These are phyloP conservation scores for Fraxinus baroniana DNA, from an alignment of 305 asterid genomes.

Conservation along the genomic window DNA sequence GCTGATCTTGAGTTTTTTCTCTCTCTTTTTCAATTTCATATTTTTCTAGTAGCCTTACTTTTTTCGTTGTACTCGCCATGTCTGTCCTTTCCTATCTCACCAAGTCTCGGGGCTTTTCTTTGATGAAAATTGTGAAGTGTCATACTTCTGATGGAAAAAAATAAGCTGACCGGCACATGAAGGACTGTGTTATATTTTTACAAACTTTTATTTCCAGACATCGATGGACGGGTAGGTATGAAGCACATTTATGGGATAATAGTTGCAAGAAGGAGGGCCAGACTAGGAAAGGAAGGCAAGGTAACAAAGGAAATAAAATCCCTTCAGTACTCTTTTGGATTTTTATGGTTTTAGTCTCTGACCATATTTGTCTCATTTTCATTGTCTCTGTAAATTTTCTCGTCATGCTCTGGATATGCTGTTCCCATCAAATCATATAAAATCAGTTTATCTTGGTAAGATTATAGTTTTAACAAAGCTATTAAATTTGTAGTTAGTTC, in stretches of 20 bases:
- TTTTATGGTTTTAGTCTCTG: background rate
- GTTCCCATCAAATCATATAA: constrained; percentile 9
- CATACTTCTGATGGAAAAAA: background rate
- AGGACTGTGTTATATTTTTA: background rate
- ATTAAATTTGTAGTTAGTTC: background rate
- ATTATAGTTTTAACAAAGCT: background rate
- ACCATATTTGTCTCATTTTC: constrained; percentile 4
- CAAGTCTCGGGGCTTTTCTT: background rate
- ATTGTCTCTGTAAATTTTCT: constrained; percentile 27
- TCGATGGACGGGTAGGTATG: constrained; percentile 83
- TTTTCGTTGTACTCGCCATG: background rate
- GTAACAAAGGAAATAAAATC: constrained; percentile 28
- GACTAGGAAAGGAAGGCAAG: constrained; percentile 85
- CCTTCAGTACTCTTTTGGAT: constrained; percentile 2
- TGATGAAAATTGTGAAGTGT: background rate
- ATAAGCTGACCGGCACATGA: background rate
- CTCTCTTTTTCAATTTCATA: background rate
- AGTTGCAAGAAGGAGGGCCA: constrained; percentile 85
- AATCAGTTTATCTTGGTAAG: constrained; percentile 73
- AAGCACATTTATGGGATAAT: constrained; percentile 84
- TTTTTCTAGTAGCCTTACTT: background rate
- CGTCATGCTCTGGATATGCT: constrained; percentile 31
- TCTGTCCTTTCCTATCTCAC: background rate
- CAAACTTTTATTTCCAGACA: constrained; percentile 40
- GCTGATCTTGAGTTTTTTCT: background rate